A percentile compares a stretch with the other conserved stretches of the same genome.
These are phyloP conservation scores for Podospora anserina DNA, from an alignment of 495 filamentous ascomycete species.

Conservation along the genomic window DNA sequence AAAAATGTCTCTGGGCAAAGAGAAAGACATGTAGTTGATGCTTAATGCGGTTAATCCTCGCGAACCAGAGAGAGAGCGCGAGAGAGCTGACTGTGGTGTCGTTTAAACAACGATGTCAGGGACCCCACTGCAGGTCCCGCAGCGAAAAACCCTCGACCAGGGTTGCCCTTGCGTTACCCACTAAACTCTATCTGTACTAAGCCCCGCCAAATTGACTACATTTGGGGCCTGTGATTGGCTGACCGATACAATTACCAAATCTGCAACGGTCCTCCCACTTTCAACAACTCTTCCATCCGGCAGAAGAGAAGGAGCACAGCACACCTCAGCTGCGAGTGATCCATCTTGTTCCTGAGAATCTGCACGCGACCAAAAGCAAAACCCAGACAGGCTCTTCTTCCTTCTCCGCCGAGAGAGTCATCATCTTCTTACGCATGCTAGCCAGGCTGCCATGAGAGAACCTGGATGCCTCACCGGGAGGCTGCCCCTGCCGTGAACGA, in stretches of 20 bases:
- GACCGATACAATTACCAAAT: neutral
- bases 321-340: neutral
- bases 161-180: conserved; percentile 1
- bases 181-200: conserved; percentile 5
- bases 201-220: neutral
- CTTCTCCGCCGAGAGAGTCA: too few species aligned
- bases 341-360: neutral
- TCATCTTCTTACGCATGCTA: neutral
- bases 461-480: neutral
- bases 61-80: neutral
- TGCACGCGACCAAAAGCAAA: neutral
- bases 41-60: neutral
- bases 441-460: neutral
- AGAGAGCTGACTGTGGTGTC: neutral
- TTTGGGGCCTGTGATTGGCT: conserved; percentile 5
- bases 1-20: neutral
- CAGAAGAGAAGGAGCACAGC: neutral
- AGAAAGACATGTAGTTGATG: neutral
- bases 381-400: neutral
- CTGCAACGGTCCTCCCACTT: conserved; percentile 18
- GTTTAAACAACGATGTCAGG: neutral
- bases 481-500: neutral
- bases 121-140: neutral
- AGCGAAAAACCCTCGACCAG: neutral
- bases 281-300: neutral